phyloP scores from a whole-genome alignment of 768 basidiomycete species.

The Leccinellum luteum region DNA sequence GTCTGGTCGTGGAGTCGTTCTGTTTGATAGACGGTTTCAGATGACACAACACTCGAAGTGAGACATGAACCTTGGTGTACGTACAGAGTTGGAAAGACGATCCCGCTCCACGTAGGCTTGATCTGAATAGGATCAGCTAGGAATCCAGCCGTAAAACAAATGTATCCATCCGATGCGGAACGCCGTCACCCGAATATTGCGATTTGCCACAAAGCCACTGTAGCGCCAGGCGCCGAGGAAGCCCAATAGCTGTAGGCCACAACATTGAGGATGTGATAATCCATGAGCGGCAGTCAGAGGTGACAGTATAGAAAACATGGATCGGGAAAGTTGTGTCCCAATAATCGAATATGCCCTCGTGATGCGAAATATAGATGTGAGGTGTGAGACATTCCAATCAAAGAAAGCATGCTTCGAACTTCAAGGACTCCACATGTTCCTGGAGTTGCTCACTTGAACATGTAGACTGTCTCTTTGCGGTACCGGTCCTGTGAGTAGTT shows the following conservation, averaged over 20 bases:
- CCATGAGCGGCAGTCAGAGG: not conserved
- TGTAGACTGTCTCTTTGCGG: not conserved
- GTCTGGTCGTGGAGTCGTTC: not conserved
- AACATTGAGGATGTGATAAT: not conserved
- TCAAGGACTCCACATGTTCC: not conserved
- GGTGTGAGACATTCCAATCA: not conserved
- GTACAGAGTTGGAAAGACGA: not conserved
- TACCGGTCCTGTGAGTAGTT: not conserved
- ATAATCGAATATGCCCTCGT: not conserved
- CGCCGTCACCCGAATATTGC: not conserved
- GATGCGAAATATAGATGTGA: not conserved
- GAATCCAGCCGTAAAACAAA: not conserved
- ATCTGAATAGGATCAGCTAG: not conserved
- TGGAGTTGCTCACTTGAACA: not conserved
- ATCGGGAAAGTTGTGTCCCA: not conserved
- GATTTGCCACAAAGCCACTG: not conserved
- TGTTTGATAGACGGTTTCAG: constrained; percentile 4
- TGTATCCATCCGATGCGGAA: not conserved
- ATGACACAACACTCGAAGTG: not conserved
- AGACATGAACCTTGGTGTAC: constrained; percentile 2
- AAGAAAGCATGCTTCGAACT: not conserved
- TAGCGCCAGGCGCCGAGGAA: not conserved
- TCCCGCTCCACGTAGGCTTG: not conserved
- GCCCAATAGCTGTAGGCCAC: not conserved
- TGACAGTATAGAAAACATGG: not conserved